Evolutionary conservation across 306 rosid genomes (phyloP).

Genomic region (Lupinus albus): DNA sequence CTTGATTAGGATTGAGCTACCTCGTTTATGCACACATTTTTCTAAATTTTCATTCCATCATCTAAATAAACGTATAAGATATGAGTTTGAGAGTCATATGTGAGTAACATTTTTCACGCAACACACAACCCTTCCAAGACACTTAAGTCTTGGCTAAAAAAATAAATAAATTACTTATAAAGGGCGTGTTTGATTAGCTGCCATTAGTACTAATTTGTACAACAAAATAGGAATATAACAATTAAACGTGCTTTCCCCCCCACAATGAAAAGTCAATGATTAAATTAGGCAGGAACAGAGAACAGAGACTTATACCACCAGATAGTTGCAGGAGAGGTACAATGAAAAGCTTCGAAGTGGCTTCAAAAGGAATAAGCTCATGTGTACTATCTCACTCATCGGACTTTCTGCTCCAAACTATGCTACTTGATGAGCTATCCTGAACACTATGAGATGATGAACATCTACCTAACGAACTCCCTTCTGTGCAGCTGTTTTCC

Average conservation of each 20-base stretch:
- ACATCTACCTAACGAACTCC: constrained; percentile 69
- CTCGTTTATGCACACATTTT: no score
- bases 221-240: constrained; percentile 16
- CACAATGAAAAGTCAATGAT: constrained; percentile 4
- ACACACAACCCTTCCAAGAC: no score
- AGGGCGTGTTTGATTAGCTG: not conserved
- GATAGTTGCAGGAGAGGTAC: constrained; percentile 37
- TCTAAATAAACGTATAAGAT: no score
- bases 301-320: constrained; percentile 23
- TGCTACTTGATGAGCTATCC: constrained; percentile 73
- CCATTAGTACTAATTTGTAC: constrained; percentile 10
- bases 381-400: constrained; percentile 45
- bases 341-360: constrained; percentile 19
- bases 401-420: constrained; percentile 51
- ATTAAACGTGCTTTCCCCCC: constrained; percentile 24
- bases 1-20: no score
- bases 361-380: constrained; percentile 34
- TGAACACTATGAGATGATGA: constrained; percentile 68
- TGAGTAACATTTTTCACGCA: no score
- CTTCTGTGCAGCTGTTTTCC: constrained; percentile 54
- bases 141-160: no score
- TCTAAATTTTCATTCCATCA: no score
- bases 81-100: not conserved
- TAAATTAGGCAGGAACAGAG: constrained; percentile 5
- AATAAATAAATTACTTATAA: no score